Conservation (phyloP, 2,329 filamentous ascomycete species). For the Aureobasidium sp. region DNA sequence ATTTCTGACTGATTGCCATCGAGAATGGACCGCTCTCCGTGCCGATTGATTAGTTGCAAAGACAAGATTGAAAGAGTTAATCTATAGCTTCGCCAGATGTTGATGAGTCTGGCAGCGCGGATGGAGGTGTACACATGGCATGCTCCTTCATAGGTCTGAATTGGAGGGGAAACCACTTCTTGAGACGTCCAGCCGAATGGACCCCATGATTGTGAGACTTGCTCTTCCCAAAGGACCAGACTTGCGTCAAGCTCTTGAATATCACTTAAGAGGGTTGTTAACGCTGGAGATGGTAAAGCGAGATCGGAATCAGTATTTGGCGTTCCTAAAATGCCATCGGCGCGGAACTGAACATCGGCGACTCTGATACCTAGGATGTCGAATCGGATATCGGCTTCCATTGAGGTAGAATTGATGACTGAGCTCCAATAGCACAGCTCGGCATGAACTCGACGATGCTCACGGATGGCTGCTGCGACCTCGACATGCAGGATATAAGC, state of each 20-base stretch:
- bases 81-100: conserved; percentile 2
- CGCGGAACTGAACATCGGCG: background rate
- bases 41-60: background rate
- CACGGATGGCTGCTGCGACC: background rate
- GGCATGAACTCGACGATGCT: background rate
- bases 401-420: background rate
- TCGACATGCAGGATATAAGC: background rate
- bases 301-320: background rate
- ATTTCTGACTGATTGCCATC: too few relatives aligned
- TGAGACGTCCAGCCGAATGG: background rate
- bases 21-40: background rate
- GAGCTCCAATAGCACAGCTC: background rate
- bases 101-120: background rate
- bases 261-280: background rate
- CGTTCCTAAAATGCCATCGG: background rate
- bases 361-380: background rate
- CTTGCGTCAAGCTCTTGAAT: background rate
- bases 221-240: background rate
- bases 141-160: background rate
- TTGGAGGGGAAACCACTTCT: background rate
- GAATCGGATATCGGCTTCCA: background rate
- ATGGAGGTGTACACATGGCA: background rate
- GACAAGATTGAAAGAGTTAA: background rate
- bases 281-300: background rate
- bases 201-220: background rate